Conservation (phyloP, 164 flowering plant genomes). For the Aristolochia fimbriata region DNA sequence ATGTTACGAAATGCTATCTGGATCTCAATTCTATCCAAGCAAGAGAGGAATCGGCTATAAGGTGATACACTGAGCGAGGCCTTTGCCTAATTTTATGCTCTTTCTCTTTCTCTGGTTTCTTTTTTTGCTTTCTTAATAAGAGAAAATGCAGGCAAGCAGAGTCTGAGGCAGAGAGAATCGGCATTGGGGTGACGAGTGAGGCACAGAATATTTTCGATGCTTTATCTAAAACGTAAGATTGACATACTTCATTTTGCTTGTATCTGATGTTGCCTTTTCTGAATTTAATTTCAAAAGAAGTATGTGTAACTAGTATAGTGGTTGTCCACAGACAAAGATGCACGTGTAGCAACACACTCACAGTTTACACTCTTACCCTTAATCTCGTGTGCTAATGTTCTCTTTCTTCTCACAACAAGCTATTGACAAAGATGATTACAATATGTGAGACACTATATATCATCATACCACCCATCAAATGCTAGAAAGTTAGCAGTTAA, state of each 20-base stretch:
- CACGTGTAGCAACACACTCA: too few relatives aligned
- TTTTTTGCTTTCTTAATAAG: too few relatives aligned
- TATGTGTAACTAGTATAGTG: too few relatives aligned
- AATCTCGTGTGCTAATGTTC: too few relatives aligned
- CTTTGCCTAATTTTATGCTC: background rate
- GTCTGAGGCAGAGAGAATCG: conserved; percentile 85
- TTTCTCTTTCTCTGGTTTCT: background rate
- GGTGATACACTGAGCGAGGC: conserved; percentile 23
- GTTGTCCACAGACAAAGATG: too few relatives aligned
- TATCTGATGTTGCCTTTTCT: background rate
- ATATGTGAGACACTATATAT: too few relatives aligned
- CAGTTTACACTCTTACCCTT: too few relatives aligned
- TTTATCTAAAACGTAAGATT: conserved; percentile 73
- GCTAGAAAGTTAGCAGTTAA: too few relatives aligned
- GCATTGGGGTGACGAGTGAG: conserved; percentile 51
- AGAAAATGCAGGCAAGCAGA: conserved; percentile 69
- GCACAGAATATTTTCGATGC: conserved; percentile 52
- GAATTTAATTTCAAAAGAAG: background rate
- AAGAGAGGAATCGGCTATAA: conserved; percentile 70
- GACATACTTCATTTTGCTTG: background rate
- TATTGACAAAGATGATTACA: too few relatives aligned
- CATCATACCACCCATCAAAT: too few relatives aligned
- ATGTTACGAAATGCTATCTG: conserved; percentile 46
- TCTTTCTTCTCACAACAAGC: too few relatives aligned
- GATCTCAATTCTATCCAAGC: conserved; percentile 60